Conservation (phyloP, 805 yeast genomes). For the Candida yuanshanica region DNA sequence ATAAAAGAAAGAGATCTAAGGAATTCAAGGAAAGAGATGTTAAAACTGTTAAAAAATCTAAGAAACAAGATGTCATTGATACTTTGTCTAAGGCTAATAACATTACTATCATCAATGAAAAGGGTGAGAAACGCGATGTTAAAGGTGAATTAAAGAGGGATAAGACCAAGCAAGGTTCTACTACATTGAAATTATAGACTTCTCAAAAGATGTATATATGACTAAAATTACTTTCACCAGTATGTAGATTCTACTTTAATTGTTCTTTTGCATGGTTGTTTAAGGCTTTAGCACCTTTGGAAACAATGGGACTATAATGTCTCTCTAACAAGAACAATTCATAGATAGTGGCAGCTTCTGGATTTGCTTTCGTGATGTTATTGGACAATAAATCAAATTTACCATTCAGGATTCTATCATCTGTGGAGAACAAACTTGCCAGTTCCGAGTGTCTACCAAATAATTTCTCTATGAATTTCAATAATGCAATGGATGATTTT, state of each 20-base stretch:
- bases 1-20: conserved; percentile 73
- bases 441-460: conserved; percentile 65
- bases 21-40: conserved; percentile 32
- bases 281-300: conserved; percentile 51
- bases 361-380: conserved; percentile 69
- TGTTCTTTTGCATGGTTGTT: conserved; percentile 15
- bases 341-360: conserved; percentile 89
- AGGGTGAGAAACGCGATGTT: conserved; percentile 70
- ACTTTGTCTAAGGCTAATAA: conserved; percentile 69
- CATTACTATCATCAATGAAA: conserved; percentile 69
- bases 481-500: conserved; percentile 70
- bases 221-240: background rate
- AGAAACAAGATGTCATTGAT: conserved; percentile 59
- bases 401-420: conserved; percentile 84
- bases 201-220: background rate
- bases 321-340: conserved; percentile 72
- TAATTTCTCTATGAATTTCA: conserved; percentile 75
- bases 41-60: conserved; percentile 42
- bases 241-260: conserved; percentile 2
- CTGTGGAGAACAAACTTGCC: conserved; percentile 76
- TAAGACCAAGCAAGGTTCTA: conserved; percentile 19
- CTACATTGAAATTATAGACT: conserved; percentile 17
- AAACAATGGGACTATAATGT: conserved; percentile 81
- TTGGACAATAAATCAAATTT: conserved; percentile 58
- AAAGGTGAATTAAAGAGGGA: conserved; percentile 59